Evolutionary conservation across 805 yeast genomes (phyloP).

Genomic region (Saccharomycopsis sp.): DNA sequence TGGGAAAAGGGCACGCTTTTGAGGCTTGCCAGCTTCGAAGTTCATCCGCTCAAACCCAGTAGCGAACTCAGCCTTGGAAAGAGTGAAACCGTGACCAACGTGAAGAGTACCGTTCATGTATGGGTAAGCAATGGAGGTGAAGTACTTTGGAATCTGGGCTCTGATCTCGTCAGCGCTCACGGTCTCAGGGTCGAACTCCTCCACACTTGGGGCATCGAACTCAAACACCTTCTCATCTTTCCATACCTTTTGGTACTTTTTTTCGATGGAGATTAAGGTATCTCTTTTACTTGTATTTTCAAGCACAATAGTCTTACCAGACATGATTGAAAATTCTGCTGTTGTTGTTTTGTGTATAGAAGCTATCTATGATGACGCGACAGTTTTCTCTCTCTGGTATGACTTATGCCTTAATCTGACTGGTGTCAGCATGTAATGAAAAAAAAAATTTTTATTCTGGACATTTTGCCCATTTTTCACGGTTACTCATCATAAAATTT

Average conservation of each 20-base stretch:
- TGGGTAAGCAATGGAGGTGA: constrained; percentile 95
- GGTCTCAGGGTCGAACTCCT: constrained; percentile 49
- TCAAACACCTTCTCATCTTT: constrained; percentile 79
- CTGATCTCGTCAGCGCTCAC: constrained; percentile 64
- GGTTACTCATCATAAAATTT: not conserved
- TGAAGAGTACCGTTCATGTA: constrained; percentile 98
- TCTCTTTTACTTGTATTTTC: constrained; percentile 89
- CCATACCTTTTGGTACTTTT: constrained; percentile 85
- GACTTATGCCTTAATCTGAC: too few species aligned
- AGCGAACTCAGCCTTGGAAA: constrained; percentile 88
- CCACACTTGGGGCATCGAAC: constrained; percentile 75
- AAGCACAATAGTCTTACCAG: constrained; percentile 27
- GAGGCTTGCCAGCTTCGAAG: constrained; percentile 36
- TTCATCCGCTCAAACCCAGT: constrained; percentile 92
- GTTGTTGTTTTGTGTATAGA: not conserved
- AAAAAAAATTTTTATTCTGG: too few species aligned
- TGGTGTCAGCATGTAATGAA: too few species aligned
- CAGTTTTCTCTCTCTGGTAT: too few species aligned
- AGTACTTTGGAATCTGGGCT: constrained; percentile 74
- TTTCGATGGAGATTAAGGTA: constrained; percentile 80
- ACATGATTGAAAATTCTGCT: not conserved
- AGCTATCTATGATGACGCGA: too few species aligned
- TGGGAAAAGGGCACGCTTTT: constrained; percentile 82
- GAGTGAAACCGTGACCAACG: constrained; percentile 94
- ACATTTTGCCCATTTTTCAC: not conserved